Conservation (phyloP, 2,329 filamentous ascomycete genomes). For the Aureobasidium sp. region DNA sequence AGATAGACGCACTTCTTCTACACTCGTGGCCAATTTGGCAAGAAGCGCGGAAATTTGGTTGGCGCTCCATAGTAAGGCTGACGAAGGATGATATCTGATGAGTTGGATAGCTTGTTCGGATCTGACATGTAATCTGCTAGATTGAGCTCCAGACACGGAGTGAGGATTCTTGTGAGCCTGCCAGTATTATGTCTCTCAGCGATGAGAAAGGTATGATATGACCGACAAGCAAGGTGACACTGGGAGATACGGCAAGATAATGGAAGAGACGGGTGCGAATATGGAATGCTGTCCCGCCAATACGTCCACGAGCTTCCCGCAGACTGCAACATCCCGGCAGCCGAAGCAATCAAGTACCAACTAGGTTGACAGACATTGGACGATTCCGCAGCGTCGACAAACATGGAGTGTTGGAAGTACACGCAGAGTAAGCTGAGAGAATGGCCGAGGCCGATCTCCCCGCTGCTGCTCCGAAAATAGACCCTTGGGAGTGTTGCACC, state of each 20-base stretch:
- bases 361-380: slow-evolving; percentile 3
- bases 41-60: neutral
- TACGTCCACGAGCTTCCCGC: slow-evolving; percentile 1
- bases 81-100: neutral
- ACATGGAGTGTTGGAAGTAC: slow-evolving; percentile 1
- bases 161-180: neutral
- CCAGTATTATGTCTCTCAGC: neutral
- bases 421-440: slow-evolving; percentile 7
- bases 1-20: slow-evolving; percentile 29
- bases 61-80: neutral
- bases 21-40: neutral
- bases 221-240: neutral
- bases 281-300: slow-evolving; percentile 7
- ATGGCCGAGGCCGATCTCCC: slow-evolving; percentile 2
- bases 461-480: slow-evolving; percentile 8
- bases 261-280: slow-evolving; percentile 1
- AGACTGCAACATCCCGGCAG: slow-evolving; percentile 4
- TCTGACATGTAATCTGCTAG: neutral
- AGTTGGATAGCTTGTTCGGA: neutral
- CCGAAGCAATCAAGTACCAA: slow-evolving; percentile 11
- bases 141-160: neutral
- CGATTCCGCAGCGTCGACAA: neutral
- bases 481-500: neutral
- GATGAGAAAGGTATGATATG: neutral
- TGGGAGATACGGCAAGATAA: neutral